Base-by-base conservation (phyloP, 129 eudicot genomes). In the Arctium lappa region DNA sequence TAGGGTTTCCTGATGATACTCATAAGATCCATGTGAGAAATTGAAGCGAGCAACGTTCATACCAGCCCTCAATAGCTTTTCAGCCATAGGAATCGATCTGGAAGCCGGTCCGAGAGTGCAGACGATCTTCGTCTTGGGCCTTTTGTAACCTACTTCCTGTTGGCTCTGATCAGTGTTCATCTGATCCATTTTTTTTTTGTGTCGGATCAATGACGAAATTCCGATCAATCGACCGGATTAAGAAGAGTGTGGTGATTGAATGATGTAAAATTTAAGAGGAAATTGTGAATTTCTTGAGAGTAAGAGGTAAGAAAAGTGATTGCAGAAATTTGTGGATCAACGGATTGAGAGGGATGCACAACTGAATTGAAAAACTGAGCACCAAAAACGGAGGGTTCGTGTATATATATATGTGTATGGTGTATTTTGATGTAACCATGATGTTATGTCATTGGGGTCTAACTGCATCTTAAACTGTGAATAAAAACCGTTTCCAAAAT, bases 31-130 rank as follows among this genome's bases (percentile, higher is more conserved):
- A 71, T 85, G 88, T 6, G 88, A 85, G 85, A 85, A 85, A 81
- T 85, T 85, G 85, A 85, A 85, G 13, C 88, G 82, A 39, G 88
- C 88, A 65, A 85, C 88, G 63, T 85, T 85, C 88, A 85, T 85
- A 40, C 88, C 88, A 4, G 85, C 85, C 22, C 0, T 76, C 60
- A 85, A 48, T n/a, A 81, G 74, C 27, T 81, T 85, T 29, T 85
- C 88, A 0, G 32, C 85, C 88, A 85, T 85, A 0, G 85, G 85
- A 76, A 85, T 77, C 1, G 88, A 85, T 31, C 88, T 12, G 1
- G 88, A 85, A 77, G 82, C 75, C 40, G 88, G 88, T 12, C 88
- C 88, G 2, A 85, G 79, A 72, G 88, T 85, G 88, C 88, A 85
- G 0, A 85, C 68, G 36, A 85, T 85, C 75, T 81, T 85, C 40